Conservation (phyloP, 1,139 yeast species). For the Tardiomyces blankii region DNA sequence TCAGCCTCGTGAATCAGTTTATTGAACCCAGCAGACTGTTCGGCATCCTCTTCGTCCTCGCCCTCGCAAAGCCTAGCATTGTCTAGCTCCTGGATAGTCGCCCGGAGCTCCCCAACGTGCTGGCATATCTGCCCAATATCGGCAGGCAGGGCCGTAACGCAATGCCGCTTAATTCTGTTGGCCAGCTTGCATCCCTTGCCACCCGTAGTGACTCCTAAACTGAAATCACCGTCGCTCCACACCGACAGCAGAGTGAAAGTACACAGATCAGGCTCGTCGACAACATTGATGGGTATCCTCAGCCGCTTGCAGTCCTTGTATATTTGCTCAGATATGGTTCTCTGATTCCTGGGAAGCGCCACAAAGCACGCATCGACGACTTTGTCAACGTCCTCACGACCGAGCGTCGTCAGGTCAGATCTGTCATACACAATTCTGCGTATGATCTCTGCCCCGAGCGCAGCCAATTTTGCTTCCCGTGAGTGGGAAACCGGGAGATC, state of each 20-base stretch:
- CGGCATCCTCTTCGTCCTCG: slow-evolving; percentile 60
- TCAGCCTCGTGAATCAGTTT: slow-evolving; percentile 50
- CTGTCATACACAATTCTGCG: slow-evolving; percentile 25
- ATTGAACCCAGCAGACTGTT: slow-evolving; percentile 48
- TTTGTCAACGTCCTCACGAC: slow-evolving; percentile 50
- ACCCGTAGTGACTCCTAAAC: slow-evolving; percentile 72
- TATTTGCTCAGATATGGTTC: slow-evolving; percentile 30
- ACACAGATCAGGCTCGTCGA: slow-evolving; percentile 62
- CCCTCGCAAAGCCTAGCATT: slow-evolving; percentile 28
- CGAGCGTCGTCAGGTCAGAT: slow-evolving; percentile 41
- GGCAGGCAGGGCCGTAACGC: slow-evolving; percentile 52
- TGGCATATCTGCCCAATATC: slow-evolving; percentile 60
- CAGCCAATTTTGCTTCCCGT: slow-evolving; percentile 39
- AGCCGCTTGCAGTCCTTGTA: slow-evolving; percentile 40
- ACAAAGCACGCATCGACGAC: slow-evolving; percentile 65
- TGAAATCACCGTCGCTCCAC: slow-evolving; percentile 59
- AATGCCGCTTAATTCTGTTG: slow-evolving; percentile 64
- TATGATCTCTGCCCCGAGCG: slow-evolving; percentile 49
- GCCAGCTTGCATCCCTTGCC: slow-evolving; percentile 91
- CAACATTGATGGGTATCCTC: slow-evolving; percentile 74
- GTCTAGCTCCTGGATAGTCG: slow-evolving; percentile 27
- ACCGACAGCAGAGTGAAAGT: slow-evolving; percentile 72
- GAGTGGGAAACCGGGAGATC: slow-evolving; percentile 39
- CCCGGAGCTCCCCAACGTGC: slow-evolving; percentile 57
- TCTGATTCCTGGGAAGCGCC: slow-evolving; percentile 27